A percentile compares a stretch with the other conserved stretches of the same genome.
Evolutionary conservation across 305 asterid species (phyloP).

Genomic region (Euphrasia arctica): DNA sequence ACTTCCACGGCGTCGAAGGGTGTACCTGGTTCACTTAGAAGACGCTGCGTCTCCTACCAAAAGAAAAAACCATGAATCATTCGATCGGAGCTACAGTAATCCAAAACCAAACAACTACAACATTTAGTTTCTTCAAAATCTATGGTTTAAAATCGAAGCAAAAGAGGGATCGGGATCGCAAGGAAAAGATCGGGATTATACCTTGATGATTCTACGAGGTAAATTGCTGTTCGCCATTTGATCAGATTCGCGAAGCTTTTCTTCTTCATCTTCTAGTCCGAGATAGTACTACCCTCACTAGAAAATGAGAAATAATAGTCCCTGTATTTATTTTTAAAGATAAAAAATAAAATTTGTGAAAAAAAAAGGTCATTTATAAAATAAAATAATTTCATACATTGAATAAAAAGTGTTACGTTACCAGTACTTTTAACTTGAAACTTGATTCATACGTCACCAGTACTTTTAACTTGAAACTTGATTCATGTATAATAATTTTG

Average conservation of each 20-base stretch:
- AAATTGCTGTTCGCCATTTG: slow-evolving; percentile 84
- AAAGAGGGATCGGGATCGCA: slow-evolving; percentile 32
- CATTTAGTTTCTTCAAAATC: slow-evolving; percentile 9
- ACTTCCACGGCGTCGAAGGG: background rate
- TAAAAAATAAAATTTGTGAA: no score
- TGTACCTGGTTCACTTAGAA: slow-evolving; percentile 95
- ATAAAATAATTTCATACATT: no score
- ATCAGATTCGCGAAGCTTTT: slow-evolving; percentile 29
- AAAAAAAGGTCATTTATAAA: no score
- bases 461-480: no score
- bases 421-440: no score
- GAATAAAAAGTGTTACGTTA: no score
- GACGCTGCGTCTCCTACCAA: slow-evolving; percentile 96
- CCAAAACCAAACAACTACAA: slow-evolving; percentile 25
- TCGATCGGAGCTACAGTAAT: slow-evolving; percentile 20
- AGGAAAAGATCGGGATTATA: slow-evolving; percentile 47
- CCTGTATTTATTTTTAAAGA: no score
- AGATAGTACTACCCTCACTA: no score
- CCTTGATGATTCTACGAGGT: slow-evolving; percentile 95
- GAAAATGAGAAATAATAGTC: no score
- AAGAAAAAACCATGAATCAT: slow-evolving; percentile 9
- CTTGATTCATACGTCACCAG: no score
- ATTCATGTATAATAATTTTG: no score
- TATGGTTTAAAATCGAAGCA: slow-evolving; percentile 27
- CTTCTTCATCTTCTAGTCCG: background rate